Evolutionary conservation across 371 early-diverging fungal genomes (phyloP).

Genomic region (Phascolomyces articulosus): DNA sequence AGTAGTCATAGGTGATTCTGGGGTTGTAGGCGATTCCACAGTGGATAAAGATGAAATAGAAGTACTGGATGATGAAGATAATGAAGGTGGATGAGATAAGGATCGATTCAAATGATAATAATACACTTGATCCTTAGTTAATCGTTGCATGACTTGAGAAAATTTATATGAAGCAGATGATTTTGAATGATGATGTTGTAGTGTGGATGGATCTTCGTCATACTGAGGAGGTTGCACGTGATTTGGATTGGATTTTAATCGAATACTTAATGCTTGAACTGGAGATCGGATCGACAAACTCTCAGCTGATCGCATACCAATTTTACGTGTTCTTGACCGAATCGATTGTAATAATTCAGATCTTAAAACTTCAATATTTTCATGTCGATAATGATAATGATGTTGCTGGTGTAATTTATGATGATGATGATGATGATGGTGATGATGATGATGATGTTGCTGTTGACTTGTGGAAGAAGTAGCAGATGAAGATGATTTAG

Average conservation of each 20-base stretch:
- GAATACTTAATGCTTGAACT: constrained; percentile 12
- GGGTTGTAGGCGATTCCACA: constrained; percentile 7
- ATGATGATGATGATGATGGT: constrained; percentile 10
- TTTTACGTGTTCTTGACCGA: constrained; percentile 26
- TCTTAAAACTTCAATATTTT: constrained; percentile 41
- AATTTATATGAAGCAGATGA: constrained; percentile 9
- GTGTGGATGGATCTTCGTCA: too few species aligned
- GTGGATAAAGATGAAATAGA: constrained; percentile 24
- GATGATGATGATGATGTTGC: not conserved
- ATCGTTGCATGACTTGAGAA: constrained; percentile 32
- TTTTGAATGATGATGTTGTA: constrained; percentile 11
- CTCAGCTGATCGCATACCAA: constrained; percentile 40
- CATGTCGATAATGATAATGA: constrained; percentile 20
- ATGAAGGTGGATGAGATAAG: constrained; percentile 29
- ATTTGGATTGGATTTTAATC: constrained; percentile 2
- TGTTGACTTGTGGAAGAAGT: not conserved
- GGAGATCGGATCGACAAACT: constrained; percentile 21
- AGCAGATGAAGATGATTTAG: not conserved
- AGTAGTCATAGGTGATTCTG: not conserved
- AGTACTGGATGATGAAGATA: constrained; percentile 28
- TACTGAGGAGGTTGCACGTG: constrained; percentile 1
- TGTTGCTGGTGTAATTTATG: constrained; percentile 9
- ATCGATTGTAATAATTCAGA: constrained; percentile 45
- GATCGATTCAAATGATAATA: constrained; percentile 31
- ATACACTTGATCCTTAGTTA: constrained; percentile 41